Base-by-base conservation (phyloP, 2,329 filamentous ascomycete genomes). In the Clarireedia paspali region DNA sequence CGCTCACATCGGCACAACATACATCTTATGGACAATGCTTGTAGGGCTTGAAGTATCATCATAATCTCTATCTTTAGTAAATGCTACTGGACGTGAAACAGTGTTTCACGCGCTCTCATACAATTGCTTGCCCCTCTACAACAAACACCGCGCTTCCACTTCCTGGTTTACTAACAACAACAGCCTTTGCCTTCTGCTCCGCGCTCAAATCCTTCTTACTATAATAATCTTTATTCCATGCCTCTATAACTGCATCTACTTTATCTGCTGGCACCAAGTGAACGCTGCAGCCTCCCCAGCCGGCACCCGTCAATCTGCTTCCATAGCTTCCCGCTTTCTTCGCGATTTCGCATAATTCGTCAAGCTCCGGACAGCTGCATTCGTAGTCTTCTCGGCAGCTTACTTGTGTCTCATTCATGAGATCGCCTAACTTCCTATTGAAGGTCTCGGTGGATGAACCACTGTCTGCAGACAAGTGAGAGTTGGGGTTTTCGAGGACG, bases 201-300 rank as follows among this genome's bases (percentile, higher is more conserved):
- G 82, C 79, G 0, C 77, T 87, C 59, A 84, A 66, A 5, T 76
- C 68, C 53, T 80, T 79, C 75, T 86, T 87, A 55, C 79, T 74
- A 71, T 95, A 97, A 70, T 97, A 99, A 68, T 91, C 84, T 60
- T 80, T 79, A 65, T 88, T 82, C 80, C 94, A 84, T 5, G 89
- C 89, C 66, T 81, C 77, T 70, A 82, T 89, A 23, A 99, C 88
- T 26, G 76, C 81, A 5, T 86, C 84, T 0, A 96, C 87, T 72
- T 87, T 92, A 66, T 90, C 81, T 57, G 84, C 88, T 0, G 92
- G 88, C 52, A 97, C 87, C 56, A 99, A 79, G 74, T 99, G 94
- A 57, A 99, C 92, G 59, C 84, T 94, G 74, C 94, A 97, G 2
- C 94, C 94, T 59, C 94, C 94, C 94, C 94, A 99, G 3, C 94